These are phyloP conservation scores for Annona squamosa DNA, from an alignment of 164 flowering plant species.

Conservation along the genomic window DNA sequence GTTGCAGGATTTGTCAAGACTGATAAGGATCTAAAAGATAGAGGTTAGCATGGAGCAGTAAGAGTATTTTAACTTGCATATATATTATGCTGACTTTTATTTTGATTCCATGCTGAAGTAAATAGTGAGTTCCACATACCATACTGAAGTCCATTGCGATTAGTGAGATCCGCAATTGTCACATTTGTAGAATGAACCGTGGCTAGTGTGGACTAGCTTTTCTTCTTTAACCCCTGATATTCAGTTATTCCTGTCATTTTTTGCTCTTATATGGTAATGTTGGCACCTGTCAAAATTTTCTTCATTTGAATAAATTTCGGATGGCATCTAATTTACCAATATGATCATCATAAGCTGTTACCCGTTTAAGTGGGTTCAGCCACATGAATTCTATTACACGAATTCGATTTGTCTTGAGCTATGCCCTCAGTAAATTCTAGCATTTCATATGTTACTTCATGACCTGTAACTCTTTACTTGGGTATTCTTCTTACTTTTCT, in stretches of 20 bases:
- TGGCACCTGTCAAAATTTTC: not conserved
- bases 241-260: not conserved
- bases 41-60: constrained; percentile 36
- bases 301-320: not conserved
- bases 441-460: too few relatives aligned
- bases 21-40: constrained; percentile 89
- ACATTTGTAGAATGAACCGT: not conserved
- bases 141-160: not conserved
- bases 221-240: not conserved
- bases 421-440: too few relatives aligned
- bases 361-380: too few relatives aligned
- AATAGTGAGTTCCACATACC: not conserved
- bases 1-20: constrained; percentile 98
- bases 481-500: too few relatives aligned
- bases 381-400: too few relatives aligned
- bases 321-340: not conserved
- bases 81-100: not conserved
- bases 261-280: not conserved
- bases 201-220: not conserved
- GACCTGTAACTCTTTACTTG: too few relatives aligned
- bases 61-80: not conserved
- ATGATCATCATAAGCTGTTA: too few relatives aligned
- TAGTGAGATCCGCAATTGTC: not conserved
- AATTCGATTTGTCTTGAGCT: too few relatives aligned
- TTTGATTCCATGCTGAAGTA: not conserved